Evolutionary conservation across 148 eudicot species (phyloP).

Genomic region (Persicaria maculosa): DNA sequence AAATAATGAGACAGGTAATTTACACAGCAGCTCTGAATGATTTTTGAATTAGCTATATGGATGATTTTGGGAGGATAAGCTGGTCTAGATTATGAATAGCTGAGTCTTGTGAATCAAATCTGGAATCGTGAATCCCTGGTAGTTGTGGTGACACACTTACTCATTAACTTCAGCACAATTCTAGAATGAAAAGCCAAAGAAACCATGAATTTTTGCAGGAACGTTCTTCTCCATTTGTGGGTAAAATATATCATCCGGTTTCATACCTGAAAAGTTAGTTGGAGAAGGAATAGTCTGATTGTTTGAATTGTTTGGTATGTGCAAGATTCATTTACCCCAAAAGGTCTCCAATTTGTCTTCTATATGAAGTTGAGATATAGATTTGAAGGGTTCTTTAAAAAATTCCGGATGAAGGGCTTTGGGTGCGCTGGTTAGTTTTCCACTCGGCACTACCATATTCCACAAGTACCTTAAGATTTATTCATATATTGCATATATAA

Average conservation of each 20-base stretch:
- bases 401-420: too few species aligned
- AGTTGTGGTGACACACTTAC: not conserved
- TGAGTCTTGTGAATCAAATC: not conserved
- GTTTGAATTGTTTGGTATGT: not conserved
- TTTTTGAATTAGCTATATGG: not conserved
- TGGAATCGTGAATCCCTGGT: not conserved
- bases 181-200: not conserved
- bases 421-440: too few species aligned
- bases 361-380: not conserved
- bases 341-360: not conserved
- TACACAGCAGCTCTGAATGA: not conserved
- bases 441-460: not conserved
- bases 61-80: not conserved
- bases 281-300: not conserved
- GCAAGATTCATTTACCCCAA: not conserved
- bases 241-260: not conserved
- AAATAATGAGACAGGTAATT: conserved; percentile 64
- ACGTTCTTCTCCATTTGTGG: not conserved
- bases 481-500: not conserved
- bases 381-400: not conserved
- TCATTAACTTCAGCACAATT: not conserved
- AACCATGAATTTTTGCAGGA: not conserved
- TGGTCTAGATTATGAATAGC: not conserved
- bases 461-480: not conserved
- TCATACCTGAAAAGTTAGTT: not conserved